phyloP scores from a whole-genome alignment of 2,329 filamentous ascomycete genomes.

The Emergomyces orientalis region DNA sequence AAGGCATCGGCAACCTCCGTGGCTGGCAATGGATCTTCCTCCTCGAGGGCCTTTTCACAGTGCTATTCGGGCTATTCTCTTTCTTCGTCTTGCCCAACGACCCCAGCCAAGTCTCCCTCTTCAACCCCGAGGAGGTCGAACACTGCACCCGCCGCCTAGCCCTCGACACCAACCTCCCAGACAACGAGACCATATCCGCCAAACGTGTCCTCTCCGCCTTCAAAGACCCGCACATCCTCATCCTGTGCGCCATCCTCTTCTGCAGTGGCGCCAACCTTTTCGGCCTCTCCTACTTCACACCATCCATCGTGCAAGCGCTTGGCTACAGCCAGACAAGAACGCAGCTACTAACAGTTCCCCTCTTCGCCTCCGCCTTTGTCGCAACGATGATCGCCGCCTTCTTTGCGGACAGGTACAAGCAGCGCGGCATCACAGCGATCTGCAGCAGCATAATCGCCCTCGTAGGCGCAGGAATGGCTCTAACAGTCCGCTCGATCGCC shows the following conservation, averaged over 20 bases:
- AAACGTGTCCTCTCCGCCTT: constrained; percentile 33
- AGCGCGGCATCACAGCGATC: constrained; percentile 53
- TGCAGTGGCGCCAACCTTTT: constrained; percentile 24
- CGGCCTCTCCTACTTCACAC: constrained; percentile 31
- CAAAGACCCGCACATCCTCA: constrained; percentile 23
- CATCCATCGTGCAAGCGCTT: constrained; percentile 33
- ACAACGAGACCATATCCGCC: constrained; percentile 11
- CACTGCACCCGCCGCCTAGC: constrained; percentile 30
- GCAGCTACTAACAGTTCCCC: constrained; percentile 32
- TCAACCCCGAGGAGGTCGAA: constrained; percentile 31
- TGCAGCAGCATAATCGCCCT: constrained; percentile 53
- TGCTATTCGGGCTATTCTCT: constrained; percentile 33
- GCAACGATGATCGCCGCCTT: constrained; percentile 34
- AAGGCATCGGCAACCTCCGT: constrained; percentile 30
- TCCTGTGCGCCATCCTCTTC: constrained; percentile 13
- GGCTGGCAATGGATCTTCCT: constrained; percentile 44
- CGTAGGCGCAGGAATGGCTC: constrained; percentile 55
- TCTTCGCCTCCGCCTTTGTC: constrained; percentile 17
- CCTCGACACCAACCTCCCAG: constrained; percentile 18
- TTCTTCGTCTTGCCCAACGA: constrained; percentile 39
- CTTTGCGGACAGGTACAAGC: constrained; percentile 4
- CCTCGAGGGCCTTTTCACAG: constrained; percentile 38
- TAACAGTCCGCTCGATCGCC: constrained; percentile 43
- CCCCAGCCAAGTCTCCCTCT: constrained; percentile 34
- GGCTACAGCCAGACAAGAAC: constrained; percentile 32